Evolutionary conservation across 75 land plant species (phyloP), one percentile per base, ranked within the genome.

Genomic region (Cupressus sempervirens): DNA sequence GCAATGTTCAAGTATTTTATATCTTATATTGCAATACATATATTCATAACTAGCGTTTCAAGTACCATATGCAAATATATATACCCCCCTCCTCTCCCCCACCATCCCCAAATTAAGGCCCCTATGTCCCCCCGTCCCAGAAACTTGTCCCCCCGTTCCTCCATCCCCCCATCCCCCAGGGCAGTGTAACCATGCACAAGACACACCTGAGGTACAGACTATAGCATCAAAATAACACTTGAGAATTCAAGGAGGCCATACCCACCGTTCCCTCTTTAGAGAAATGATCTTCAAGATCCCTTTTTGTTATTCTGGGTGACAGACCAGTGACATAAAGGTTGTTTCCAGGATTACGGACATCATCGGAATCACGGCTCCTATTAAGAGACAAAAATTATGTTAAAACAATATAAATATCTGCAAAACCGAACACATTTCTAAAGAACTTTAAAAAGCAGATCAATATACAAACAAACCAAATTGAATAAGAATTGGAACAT

Each of bases 311-410:
- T 58, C 99, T 87, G 46, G 95, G 91, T 29, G 99, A 97, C 53
- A 97, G 84, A 3, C 99, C 99, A 40, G 98, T 97, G 5, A 97
- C 97, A 90, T 95, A 97, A 26, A 97, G 86, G 84, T 94, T 97
- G 86, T 97, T 94, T 34, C 99, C 99, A 56, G 99, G 99, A 88
- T 97, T 97, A 11, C 29, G 82, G 0, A 90, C 87, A 68, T 89
- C 89, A 43, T 73, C 86, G 30, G 89, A 41, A 36, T 86, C 83
- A 40, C 72, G 76, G 73, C 85, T 88, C 88, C 90, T 90, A 65
- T 34, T 58, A 30, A 40, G 68, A 45, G 0, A 41, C 46, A 86
- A 40, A 4, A 32, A 23, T 34, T 5, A 76, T 32, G 15, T 68
- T 72, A 4, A n/a, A 14, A 23, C 23, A 30, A 52, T n/a, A 5